A percentile compares a stretch with the other conserved stretches of the same genome.
These are phyloP conservation scores for Petunia secreta DNA, from an alignment of 257 asterid species.

Conservation along the genomic window DNA sequence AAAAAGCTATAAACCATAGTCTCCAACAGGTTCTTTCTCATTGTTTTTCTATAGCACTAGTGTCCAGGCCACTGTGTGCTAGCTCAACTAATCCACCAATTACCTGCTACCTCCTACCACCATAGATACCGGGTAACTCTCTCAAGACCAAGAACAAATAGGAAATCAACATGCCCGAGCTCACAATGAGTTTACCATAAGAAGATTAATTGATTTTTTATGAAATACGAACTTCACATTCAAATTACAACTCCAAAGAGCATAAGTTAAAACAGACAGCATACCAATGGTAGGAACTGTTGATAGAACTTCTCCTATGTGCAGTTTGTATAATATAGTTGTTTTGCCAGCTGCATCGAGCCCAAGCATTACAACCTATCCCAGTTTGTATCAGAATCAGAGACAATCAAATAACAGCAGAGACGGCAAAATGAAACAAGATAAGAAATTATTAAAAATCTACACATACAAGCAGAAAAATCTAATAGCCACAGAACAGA, in stretches of 20 bases:
- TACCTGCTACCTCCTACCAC: not conserved
- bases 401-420: not conserved
- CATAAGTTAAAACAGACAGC: constrained; percentile 30
- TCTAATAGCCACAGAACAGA: not conserved
- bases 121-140: not conserved
- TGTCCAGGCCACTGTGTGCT: not conserved
- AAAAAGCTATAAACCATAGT: not conserved
- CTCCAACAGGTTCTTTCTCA: not conserved
- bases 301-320: constrained; percentile 96
- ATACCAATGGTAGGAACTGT: constrained; percentile 98
- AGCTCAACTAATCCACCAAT: not conserved
- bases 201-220: not conserved
- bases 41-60: not conserved
- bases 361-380: constrained; percentile 98
- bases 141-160: not conserved
- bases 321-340: constrained; percentile 93
- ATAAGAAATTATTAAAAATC: not conserved
- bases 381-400: constrained; percentile 16
- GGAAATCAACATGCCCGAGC: not conserved
- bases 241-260: not conserved
- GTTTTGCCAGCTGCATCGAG: constrained; percentile 99
- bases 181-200: not conserved
- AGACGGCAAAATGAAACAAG: not conserved
- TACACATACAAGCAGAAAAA: constrained; percentile 7
- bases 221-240: constrained; percentile 1